phyloP scores from a whole-genome alignment of 2,329 filamentous ascomycete species.

The Fusarium transvaalense region DNA sequence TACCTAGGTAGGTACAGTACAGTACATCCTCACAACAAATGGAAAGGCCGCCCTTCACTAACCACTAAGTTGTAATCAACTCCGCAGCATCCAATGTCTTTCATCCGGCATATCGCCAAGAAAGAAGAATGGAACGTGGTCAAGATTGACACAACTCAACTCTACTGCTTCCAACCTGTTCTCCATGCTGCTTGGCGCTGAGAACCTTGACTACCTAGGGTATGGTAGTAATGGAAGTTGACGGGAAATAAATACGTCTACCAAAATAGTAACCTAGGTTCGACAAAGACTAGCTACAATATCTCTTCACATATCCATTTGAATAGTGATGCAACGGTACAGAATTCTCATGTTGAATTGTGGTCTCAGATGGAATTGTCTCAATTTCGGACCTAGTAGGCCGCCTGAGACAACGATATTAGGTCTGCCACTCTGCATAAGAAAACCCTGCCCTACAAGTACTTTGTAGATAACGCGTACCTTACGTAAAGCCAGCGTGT shows the following conservation, averaged over 20 bases:
- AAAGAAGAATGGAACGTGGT: neutral
- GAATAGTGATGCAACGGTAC: slow-evolving; percentile 10
- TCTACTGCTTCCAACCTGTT: slow-evolving; percentile 6
- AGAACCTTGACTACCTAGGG: slow-evolving; percentile 13
- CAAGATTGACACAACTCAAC: slow-evolving; percentile 13
- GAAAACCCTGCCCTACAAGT: neutral
- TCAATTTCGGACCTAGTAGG: neutral
- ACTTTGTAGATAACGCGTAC: neutral
- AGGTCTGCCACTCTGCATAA: neutral
- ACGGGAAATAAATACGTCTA: slow-evolving; percentile 25
- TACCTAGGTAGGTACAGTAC: neutral
- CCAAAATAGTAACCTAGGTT: slow-evolving; percentile 22
- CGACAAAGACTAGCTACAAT: slow-evolving; percentile 17
- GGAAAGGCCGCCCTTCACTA: slow-evolving; percentile 5
- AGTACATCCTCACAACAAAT: slow-evolving; percentile 3
- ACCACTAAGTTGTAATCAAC: slow-evolving; percentile 4
- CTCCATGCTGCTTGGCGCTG: slow-evolving; percentile 15
- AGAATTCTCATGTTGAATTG: neutral
- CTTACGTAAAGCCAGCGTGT: neutral
- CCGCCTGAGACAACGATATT: slow-evolving; percentile 21
- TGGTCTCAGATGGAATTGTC: neutral
- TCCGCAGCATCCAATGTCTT: slow-evolving; percentile 25
- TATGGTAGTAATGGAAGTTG: slow-evolving; percentile 14
- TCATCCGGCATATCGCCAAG: slow-evolving; percentile 3
- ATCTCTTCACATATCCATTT: slow-evolving; percentile 19